Conservation (phyloP, 805 yeast genomes). For the Candida maesae region DNA sequence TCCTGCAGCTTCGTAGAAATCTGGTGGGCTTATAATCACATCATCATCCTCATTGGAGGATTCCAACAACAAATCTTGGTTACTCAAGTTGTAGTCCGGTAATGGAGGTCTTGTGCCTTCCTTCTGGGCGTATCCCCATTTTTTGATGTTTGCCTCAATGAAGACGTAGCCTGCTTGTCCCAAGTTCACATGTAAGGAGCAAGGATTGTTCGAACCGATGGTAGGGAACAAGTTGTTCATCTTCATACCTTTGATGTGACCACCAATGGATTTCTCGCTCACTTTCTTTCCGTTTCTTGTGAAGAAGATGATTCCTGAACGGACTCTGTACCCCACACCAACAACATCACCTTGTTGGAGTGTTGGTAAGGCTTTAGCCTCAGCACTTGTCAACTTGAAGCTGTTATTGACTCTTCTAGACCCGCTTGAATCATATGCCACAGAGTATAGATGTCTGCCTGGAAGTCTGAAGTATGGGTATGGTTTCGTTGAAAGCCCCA, state of each 20-base stretch:
- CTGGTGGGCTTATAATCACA: constrained; percentile 24
- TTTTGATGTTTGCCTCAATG: constrained; percentile 80
- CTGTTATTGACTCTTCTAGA: constrained; percentile 62
- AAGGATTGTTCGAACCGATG: constrained; percentile 36
- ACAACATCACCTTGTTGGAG: constrained; percentile 84
- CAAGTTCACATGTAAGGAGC: constrained; percentile 49
- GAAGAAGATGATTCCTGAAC: constrained; percentile 82
- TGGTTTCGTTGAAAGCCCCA: constrained; percentile 70
- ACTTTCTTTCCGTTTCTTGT: constrained; percentile 92
- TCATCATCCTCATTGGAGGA: constrained; percentile 37
- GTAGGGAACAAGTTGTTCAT: constrained; percentile 55
- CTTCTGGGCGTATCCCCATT: constrained; percentile 81
- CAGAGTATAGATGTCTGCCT: constrained; percentile 64
- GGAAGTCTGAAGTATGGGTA: constrained; percentile 75
- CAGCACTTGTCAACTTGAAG: constrained; percentile 33
- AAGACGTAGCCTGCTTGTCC: constrained; percentile 80
- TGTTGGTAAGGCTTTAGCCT: constrained; percentile 34
- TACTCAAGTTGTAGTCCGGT: constrained; percentile 82
- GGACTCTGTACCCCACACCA: constrained; percentile 83
- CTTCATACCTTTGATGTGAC: constrained; percentile 44
- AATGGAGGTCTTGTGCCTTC: constrained; percentile 90
- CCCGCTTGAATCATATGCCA: constrained; percentile 74
- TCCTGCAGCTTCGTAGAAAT: constrained; percentile 26
- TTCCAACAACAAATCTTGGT: constrained; percentile 74
- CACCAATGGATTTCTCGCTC: constrained; percentile 19